These are phyloP conservation scores for Seiridium cupressi DNA, from an alignment of 2,329 filamentous ascomycete genomes.

Conservation along the genomic window DNA sequence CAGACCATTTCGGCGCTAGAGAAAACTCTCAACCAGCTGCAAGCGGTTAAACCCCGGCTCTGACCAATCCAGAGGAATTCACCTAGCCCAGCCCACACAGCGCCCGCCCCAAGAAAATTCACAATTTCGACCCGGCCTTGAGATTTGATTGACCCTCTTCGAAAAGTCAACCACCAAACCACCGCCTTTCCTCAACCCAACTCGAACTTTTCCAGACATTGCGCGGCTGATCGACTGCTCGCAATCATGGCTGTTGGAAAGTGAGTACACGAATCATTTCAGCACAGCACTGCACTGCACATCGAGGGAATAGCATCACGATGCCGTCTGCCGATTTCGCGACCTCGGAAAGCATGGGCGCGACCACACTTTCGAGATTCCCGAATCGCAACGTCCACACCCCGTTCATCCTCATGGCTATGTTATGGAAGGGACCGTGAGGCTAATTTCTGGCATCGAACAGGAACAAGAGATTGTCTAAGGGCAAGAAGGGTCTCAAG, in stretches of 20 bases:
- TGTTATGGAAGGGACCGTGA: conserved; percentile 9
- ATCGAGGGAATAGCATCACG: neutral
- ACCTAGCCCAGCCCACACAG: conserved; percentile 5
- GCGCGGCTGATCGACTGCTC: conserved; percentile 41
- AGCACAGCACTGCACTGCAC: neutral
- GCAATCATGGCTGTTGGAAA: conserved; percentile 83
- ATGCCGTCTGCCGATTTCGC: neutral
- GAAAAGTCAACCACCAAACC: conserved; percentile 17
- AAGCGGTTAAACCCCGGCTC: conserved; percentile 4
- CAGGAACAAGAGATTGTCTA: conserved; percentile 99
- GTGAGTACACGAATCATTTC: conserved; percentile 41
- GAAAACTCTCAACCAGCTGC: neutral
- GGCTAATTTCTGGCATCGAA: conserved; percentile 27
- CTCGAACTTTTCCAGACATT: conserved; percentile 29
- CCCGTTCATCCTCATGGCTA: too few relatives aligned
- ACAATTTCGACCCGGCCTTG: conserved; percentile 2
- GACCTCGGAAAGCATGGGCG: neutral
- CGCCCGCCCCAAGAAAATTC: conserved; percentile 4
- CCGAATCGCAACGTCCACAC: neutral
- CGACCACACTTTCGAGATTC: neutral
- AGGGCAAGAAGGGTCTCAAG: conserved; percentile 99
- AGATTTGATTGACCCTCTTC: conserved; percentile 2
- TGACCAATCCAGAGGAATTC: neutral
- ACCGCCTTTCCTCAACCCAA: conserved; percentile 22
- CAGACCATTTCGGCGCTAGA: neutral